Percentiles rank a stretch among this genome's conserved stretches.
These are phyloP conservation scores for Mucor saturninus DNA, from an alignment of 371 early-diverging fungal genomes.

Conservation along the genomic window DNA sequence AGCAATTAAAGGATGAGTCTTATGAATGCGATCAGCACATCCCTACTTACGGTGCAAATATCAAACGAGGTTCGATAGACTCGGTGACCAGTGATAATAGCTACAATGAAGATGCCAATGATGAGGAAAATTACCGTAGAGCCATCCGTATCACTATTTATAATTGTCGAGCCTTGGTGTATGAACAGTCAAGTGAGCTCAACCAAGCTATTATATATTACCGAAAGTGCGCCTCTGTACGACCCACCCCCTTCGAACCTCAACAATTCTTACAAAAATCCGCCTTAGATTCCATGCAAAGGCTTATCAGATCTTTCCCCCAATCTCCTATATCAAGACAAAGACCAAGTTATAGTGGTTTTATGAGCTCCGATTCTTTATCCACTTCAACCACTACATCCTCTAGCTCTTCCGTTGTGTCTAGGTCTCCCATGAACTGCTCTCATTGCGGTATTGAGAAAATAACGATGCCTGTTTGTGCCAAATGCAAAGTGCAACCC, in stretches of 20 bases:
- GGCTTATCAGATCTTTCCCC: conserved; percentile 11
- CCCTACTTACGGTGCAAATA: background rate
- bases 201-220: conserved; percentile 36
- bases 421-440: conserved; percentile 4
- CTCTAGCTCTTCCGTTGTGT: conserved; percentile 5
- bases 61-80: background rate
- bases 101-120: background rate
- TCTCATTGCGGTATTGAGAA: conserved; percentile 30
- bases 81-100: background rate
- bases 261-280: conserved; percentile 27
- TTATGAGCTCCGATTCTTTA: conserved; percentile 11
- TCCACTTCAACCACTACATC: conserved; percentile 9
- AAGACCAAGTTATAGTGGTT: conserved; percentile 8
- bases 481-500: conserved; percentile 26
- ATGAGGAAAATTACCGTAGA: conserved; percentile 32
- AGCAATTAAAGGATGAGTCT: conserved; percentile 45
- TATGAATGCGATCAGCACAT: conserved; percentile 25
- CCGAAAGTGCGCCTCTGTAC: conserved; percentile 35
- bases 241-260: conserved; percentile 30
- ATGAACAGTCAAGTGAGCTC: conserved; percentile 32
- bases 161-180: conserved; percentile 42
- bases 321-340: conserved; percentile 15
- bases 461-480: conserved; percentile 29
- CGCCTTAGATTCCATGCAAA: conserved; percentile 21
- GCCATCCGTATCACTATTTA: conserved; percentile 50